Conservation (phyloP, 2,329 filamentous ascomycete species). For the Pseudogymnoascus sp. region DNA sequence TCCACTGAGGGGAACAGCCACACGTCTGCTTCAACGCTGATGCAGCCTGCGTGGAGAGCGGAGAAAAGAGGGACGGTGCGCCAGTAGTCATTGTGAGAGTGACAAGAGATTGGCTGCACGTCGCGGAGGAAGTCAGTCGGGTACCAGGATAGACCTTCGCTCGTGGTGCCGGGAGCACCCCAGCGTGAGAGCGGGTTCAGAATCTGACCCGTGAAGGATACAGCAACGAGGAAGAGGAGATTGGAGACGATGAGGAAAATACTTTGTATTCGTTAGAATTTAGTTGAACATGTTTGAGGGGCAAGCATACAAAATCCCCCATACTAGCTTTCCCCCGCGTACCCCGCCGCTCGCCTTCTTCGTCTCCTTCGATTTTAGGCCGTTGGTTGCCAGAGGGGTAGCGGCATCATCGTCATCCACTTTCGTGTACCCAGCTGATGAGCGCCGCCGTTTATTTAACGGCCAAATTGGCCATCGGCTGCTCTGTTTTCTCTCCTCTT, state of each 20-base stretch:
- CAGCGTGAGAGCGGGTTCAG: conserved; percentile 30
- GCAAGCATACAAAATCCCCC: neutral
- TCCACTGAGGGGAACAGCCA: conserved; percentile 46
- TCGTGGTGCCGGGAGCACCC: conserved; percentile 32
- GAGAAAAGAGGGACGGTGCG: conserved; percentile 55
- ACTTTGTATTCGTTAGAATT: conserved; percentile 20
- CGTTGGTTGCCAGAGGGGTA: neutral
- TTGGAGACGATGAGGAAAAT: conserved; percentile 30
- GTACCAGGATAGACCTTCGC: conserved; percentile 38
- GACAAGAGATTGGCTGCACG: conserved; percentile 49
- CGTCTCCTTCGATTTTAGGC: neutral
- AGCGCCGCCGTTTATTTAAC: neutral
- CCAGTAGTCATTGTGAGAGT: conserved; percentile 69
- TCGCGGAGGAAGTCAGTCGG: conserved; percentile 46
- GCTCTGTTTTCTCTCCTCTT: neutral
- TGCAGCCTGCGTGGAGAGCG: conserved; percentile 52
- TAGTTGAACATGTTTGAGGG: neutral
- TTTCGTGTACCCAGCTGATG: neutral
- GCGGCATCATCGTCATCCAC: neutral
- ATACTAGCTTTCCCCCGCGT: conserved; percentile 10
- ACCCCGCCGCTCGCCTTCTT: neutral
- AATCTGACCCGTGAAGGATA: conserved; percentile 25
- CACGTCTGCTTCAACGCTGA: conserved; percentile 62
- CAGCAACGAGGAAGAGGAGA: conserved; percentile 27
- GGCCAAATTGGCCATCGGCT: neutral